phyloP scores from a whole-genome alignment of 108 stramenopile species.

The Skeletonema costatum region DNA sequence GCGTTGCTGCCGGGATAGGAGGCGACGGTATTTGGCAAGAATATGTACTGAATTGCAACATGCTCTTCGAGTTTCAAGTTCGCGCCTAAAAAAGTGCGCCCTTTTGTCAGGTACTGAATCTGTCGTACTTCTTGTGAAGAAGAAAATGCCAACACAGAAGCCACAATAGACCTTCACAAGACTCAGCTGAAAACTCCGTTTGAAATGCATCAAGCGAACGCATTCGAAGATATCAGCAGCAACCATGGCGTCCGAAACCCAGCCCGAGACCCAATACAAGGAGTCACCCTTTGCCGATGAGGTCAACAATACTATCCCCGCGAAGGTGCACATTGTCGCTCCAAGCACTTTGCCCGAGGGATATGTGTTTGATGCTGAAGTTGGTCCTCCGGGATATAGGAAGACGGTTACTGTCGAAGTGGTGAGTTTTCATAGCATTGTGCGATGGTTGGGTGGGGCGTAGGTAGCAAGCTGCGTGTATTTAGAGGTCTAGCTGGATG shows the following conservation, averaged over 20 bases:
- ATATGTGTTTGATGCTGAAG: constrained; percentile 80
- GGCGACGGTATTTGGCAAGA: too few relatives aligned
- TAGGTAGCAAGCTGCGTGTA: not conserved
- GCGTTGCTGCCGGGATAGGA: too few relatives aligned
- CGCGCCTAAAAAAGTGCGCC: too few relatives aligned
- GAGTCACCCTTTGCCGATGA: constrained; percentile 33
- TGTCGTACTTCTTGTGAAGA: too few relatives aligned
- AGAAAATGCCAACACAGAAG: too few relatives aligned
- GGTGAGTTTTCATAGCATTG: constrained; percentile 5
- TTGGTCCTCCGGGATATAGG: constrained; percentile 44
- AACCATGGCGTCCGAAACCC: constrained; percentile 12
- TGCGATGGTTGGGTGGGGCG: not conserved
- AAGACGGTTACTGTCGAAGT: constrained; percentile 49
- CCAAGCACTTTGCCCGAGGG: constrained; percentile 84
- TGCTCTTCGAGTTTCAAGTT: too few relatives aligned
- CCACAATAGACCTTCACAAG: too few relatives aligned
- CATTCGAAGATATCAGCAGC: too few relatives aligned
- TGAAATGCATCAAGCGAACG: too few relatives aligned
- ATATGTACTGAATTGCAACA: too few relatives aligned
- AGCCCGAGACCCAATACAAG: constrained; percentile 34
- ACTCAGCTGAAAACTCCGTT: too few relatives aligned
- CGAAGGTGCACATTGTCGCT: constrained; percentile 60
- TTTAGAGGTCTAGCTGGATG: not conserved
- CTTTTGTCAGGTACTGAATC: too few relatives aligned
- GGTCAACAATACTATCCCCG: constrained; percentile 17